phyloP scores from a whole-genome alignment of 805 yeast genomes.

The Scheffersomyces coipomensis region DNA sequence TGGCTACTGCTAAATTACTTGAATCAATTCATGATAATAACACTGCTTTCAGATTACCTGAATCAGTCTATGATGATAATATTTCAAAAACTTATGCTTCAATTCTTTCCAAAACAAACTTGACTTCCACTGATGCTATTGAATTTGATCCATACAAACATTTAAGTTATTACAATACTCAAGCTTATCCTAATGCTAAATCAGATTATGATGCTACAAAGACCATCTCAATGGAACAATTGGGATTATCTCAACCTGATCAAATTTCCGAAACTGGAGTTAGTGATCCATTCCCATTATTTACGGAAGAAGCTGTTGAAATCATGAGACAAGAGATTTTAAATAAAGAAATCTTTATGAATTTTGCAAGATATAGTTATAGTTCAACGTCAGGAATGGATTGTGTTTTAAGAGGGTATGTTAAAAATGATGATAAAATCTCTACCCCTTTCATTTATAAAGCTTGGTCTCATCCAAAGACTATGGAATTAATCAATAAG shows the following conservation, averaged over 20 bases:
- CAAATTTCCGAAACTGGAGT: conserved; percentile 58
- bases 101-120: not conserved
- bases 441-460: conserved; percentile 50
- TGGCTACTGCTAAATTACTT: conserved; percentile 31
- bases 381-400: conserved; percentile 51
- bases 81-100: conserved; percentile 27
- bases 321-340: conserved; percentile 58
- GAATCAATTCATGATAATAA: conserved; percentile 34
- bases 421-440: conserved; percentile 26
- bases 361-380: conserved; percentile 42
- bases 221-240: conserved; percentile 44
- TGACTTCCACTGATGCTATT: conserved; percentile 3
- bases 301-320: conserved; percentile 58
- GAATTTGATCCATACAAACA: conserved; percentile 34
- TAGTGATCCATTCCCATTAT: conserved; percentile 58
- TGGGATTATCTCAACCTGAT: conserved; percentile 43
- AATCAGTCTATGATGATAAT: conserved; percentile 27
- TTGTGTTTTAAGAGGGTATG: conserved; percentile 51
- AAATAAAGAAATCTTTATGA: conserved; percentile 42
- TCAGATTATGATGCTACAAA: conserved; percentile 22
- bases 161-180: conserved; percentile 19
- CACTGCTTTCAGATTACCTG: conserved; percentile 31
- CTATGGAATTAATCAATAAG: conserved; percentile 49
- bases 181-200: conserved; percentile 6
- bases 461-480: conserved; percentile 61